These are phyloP conservation scores for Neurospora sp. DNA, from an alignment of 495 filamentous ascomycete species.

Conservation along the genomic window DNA sequence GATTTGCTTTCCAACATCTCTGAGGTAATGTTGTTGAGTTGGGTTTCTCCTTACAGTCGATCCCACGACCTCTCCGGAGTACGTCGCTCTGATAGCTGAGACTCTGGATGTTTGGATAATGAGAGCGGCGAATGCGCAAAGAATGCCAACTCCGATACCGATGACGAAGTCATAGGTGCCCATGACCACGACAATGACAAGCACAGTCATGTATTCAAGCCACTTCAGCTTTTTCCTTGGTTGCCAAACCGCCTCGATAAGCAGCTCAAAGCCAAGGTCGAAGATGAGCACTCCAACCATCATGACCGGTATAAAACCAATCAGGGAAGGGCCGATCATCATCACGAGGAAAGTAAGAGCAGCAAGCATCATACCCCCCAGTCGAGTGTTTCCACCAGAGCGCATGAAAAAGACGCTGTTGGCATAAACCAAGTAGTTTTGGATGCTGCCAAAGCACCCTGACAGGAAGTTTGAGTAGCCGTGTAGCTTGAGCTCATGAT, in stretches of 20 bases:
- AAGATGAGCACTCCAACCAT: conserved; percentile 94
- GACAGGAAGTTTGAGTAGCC: conserved; percentile 89
- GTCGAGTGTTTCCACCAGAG: conserved; percentile 74
- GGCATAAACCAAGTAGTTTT: conserved; percentile 96
- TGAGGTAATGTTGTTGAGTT: conserved; percentile 76
- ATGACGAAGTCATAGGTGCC: conserved; percentile 92
- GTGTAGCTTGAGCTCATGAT: conserved; percentile 87
- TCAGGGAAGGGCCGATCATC: conserved; percentile 72
- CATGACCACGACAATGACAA: conserved; percentile 93
- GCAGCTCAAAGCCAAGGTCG: conserved; percentile 79
- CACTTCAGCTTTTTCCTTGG: conserved; percentile 77
- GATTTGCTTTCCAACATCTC: conserved; percentile 76
- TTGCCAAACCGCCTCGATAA: conserved; percentile 77
- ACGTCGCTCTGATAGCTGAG: conserved; percentile 76
- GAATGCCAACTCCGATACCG: conserved; percentile 84
- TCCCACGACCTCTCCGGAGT: conserved; percentile 74
- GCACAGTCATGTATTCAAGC: conserved; percentile 84
- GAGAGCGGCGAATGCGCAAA: conserved; percentile 80
- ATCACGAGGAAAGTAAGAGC: conserved; percentile 69
- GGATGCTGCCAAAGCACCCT: conserved; percentile 77
- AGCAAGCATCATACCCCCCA: conserved; percentile 83
- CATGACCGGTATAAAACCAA: conserved; percentile 93
- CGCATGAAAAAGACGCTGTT: conserved; percentile 93
- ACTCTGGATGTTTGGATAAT: conserved; percentile 86
- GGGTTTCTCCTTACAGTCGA: conserved; percentile 88